Percentiles rank a stretch among this genome's conserved stretches.
These are phyloP conservation scores for Sergeia podlipaevii DNA, from an alignment of 208 protist species.

Conservation along the genomic window DNA sequence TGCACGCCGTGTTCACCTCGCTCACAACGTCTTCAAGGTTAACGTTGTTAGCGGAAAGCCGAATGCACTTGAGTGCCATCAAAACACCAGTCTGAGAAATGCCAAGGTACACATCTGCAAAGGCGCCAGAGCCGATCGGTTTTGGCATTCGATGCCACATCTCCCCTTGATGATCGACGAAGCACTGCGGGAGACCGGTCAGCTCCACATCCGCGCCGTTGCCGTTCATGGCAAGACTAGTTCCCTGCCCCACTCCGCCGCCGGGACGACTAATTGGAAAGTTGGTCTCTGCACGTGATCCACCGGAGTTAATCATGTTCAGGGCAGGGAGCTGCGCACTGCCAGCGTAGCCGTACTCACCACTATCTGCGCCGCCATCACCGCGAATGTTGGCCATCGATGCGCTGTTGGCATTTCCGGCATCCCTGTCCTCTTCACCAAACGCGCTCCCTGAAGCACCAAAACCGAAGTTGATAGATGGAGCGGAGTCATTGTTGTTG, in stretches of 20 bases:
- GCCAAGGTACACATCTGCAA: slow-evolving; percentile 39
- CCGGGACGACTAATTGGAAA: neutral
- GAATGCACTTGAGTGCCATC: slow-evolving; percentile 46
- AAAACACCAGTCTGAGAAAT: slow-evolving; percentile 25
- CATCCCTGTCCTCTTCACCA: neutral
- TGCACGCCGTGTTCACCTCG: slow-evolving; percentile 46
- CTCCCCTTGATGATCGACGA: slow-evolving; percentile 26
- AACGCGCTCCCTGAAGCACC: too few relatives aligned
- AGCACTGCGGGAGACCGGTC: slow-evolving; percentile 9
- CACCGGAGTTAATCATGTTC: too few relatives aligned
- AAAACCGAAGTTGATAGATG: slow-evolving; percentile 21
- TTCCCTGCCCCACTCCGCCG: too few relatives aligned
- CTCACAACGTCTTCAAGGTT: slow-evolving; percentile 25
- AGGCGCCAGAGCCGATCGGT: slow-evolving; percentile 27
- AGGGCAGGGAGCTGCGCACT: neutral
- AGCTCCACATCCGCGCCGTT: neutral
- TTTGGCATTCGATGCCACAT: slow-evolving; percentile 22
- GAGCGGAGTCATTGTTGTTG: neutral
- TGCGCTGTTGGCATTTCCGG: too few relatives aligned
- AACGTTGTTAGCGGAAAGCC: slow-evolving; percentile 14
- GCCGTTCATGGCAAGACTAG: neutral
- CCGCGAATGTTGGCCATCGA: too few relatives aligned
- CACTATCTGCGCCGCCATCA: too few relatives aligned
- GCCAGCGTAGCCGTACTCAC: too few relatives aligned
- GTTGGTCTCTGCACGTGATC: too few relatives aligned